Conservation (phyloP, 805 yeast species). For the Zygosaccharomyces bailii region DNA sequence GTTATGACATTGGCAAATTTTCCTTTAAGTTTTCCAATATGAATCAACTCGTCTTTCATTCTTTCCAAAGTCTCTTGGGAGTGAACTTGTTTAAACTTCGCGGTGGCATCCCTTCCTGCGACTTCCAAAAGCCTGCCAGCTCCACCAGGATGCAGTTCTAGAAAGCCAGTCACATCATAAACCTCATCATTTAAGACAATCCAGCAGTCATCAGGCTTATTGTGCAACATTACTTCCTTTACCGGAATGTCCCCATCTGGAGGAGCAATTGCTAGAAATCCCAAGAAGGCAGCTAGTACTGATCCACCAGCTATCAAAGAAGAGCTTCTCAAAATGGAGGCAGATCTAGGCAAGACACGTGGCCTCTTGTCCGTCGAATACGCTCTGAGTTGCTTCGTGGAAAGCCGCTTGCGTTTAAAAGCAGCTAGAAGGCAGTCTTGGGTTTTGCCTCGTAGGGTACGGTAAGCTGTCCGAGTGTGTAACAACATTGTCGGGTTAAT, state of each 20-base stretch:
- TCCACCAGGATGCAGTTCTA: slow-evolving; percentile 88
- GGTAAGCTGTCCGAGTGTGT: neutral
- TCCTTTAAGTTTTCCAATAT: slow-evolving; percentile 20
- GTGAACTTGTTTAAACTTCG: slow-evolving; percentile 37
- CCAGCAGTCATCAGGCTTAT: slow-evolving; percentile 67
- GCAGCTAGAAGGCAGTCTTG: neutral
- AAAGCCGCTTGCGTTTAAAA: neutral
- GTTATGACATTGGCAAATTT: slow-evolving; percentile 12
- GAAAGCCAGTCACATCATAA: slow-evolving; percentile 75
- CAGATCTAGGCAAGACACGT: neutral
- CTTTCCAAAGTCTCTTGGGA: slow-evolving; percentile 25
- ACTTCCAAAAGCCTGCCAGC: slow-evolving; percentile 65
- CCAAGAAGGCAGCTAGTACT: slow-evolving; percentile 12
- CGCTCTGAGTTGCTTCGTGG: neutral
- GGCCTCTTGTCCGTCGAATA: neutral
- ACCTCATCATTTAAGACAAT: slow-evolving; percentile 71
- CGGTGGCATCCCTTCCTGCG: slow-evolving; percentile 83
- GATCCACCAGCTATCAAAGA: slow-evolving; percentile 16
- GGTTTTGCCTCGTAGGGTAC: neutral
- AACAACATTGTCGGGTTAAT: neutral
- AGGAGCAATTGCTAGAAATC: slow-evolving; percentile 10
- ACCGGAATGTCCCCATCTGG: slow-evolving; percentile 15
- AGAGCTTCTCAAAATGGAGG: slow-evolving; percentile 2
- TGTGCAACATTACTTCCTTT: slow-evolving; percentile 48
- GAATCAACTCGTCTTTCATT: slow-evolving; percentile 16